Percentiles rank a stretch among this genome's conserved stretches.
Conservation (phyloP, 805 yeast species). For the Candida succiphila region DNA sequence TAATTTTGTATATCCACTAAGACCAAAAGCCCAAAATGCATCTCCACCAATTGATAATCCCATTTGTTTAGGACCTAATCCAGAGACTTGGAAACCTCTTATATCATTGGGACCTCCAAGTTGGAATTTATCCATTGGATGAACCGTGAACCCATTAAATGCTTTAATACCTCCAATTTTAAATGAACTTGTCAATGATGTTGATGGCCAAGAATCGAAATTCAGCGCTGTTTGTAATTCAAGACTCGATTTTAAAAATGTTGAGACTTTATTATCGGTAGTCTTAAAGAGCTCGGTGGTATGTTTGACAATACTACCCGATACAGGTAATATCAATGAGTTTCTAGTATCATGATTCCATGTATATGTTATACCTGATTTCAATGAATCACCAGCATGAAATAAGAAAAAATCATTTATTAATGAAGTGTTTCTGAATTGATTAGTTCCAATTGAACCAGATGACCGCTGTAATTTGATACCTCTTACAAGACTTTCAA, state of each 20-base stretch:
- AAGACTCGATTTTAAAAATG: constrained; percentile 5
- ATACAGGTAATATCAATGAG: constrained; percentile 29
- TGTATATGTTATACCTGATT: constrained; percentile 32
- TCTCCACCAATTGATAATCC: constrained; percentile 45
- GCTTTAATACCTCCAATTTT: constrained; percentile 17
- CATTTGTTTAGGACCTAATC: constrained; percentile 45
- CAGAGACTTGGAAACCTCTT: constrained; percentile 40
- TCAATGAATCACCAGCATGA: constrained; percentile 36
- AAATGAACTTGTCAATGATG: constrained; percentile 14
- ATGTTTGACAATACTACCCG: constrained; percentile 27
- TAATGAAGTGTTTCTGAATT: constrained; percentile 20
- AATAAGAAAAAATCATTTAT: constrained; percentile 21
- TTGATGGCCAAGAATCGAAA: not conserved
- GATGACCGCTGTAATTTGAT: constrained; percentile 16
- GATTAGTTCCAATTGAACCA: constrained; percentile 2
- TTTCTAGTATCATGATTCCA: constrained; percentile 35
- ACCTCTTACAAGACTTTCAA: constrained; percentile 35
- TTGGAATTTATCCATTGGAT: constrained; percentile 41
- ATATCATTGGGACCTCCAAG: constrained; percentile 55
- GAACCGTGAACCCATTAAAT: constrained; percentile 9
- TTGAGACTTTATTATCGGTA: not conserved
- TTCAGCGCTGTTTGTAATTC: constrained; percentile 10
- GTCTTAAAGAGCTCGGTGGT: constrained; percentile 23
- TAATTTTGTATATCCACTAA: constrained; percentile 31
- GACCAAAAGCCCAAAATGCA: constrained; percentile 33